Conservation (phyloP, 352 stramenopile species). For the Phytophthora ohioensis region DNA sequence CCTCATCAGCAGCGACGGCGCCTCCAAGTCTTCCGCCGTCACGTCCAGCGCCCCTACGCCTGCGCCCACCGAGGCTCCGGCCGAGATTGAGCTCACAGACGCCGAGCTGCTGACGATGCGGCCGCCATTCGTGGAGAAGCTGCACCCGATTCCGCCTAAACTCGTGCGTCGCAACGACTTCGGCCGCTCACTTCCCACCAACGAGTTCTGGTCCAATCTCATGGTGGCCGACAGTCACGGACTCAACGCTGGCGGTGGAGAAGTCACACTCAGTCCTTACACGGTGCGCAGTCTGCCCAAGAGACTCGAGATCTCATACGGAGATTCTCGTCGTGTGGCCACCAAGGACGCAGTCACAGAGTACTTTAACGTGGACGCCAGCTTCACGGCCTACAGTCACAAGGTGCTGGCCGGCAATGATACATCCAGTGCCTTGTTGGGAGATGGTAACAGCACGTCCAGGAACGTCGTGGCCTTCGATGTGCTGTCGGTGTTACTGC, state of each 20-base stretch:
- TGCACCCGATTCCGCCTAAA: slow-evolving; percentile 70
- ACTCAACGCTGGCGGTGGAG: slow-evolving; percentile 69
- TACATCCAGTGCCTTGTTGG: slow-evolving; percentile 44
- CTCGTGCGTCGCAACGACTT: slow-evolving; percentile 59
- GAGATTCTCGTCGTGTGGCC: slow-evolving; percentile 74
- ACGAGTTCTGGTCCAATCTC: slow-evolving; percentile 92
- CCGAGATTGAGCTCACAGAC: slow-evolving; percentile 35
- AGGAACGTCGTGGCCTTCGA: slow-evolving; percentile 78
- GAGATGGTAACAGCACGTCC: slow-evolving; percentile 70
- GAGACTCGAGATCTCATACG: slow-evolving; percentile 85
- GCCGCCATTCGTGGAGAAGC: slow-evolving; percentile 61
- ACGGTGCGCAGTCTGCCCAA: slow-evolving; percentile 75
- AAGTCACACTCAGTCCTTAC: slow-evolving; percentile 88
- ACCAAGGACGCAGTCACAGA: slow-evolving; percentile 71
- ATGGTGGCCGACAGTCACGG: slow-evolving; percentile 81
- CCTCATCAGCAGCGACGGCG: slow-evolving; percentile 37
- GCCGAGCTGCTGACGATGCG: slow-evolving; percentile 62
- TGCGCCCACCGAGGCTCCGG: neutral
- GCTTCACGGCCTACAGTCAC: slow-evolving; percentile 70
- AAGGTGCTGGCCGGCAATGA: slow-evolving; percentile 32
- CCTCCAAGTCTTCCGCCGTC: slow-evolving; percentile 19
- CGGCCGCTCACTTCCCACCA: slow-evolving; percentile 76
- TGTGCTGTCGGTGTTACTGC: slow-evolving; percentile 65
- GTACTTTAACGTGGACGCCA: slow-evolving; percentile 84
- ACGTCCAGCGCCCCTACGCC: neutral